Base-by-base conservation (phyloP, 306 rosid species). In the Aeschynomene evenia region DNA sequence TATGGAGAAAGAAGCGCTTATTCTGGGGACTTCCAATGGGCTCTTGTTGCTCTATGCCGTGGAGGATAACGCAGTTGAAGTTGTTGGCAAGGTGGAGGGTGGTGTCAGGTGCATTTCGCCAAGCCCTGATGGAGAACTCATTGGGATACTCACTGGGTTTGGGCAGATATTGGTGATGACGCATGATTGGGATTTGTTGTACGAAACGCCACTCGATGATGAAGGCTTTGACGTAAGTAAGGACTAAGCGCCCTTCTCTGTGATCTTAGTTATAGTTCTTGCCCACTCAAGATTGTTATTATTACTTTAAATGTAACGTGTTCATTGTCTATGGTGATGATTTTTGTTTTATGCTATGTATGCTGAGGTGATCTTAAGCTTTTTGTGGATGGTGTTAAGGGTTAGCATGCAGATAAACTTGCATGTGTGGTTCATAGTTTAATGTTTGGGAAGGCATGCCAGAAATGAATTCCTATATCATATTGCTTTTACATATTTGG, bases 121-220 rank as follows among this genome's bases (percentile, higher is more conserved):
- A 20, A 91, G 99, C 26, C 99, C 99, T 0, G 99, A 94, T 68
- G 99, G 99, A 15, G 99, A 94, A 75, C 70, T 94, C 28, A 75
- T 91, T 6, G 86, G 85, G 23, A 68, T 87, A 2, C 55, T 77
- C 31, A 82, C 92, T 28, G 92, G 95, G 22, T 77, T 81, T 22
- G 88, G 84, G 36, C 92, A 85, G 84, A 74, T 89, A 43, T 75
- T 94, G 60, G 83, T 94, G 6, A 91, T 94, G 97, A 91, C 95
- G 39, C 89, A 74, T 58, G 99, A 94, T 76, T 94, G 97, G 99
- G 97, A 94, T 73, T 82, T 94, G 86, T 66, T 91, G 76, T 83
- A 83, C 3, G 99, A 91, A 88, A 78, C 87, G 0, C 45, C 83
- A 0, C 90, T 94, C 10, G 74, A 72, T 61, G 74, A 74, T 61